Evolutionary conservation across 192 early-diverging fungal species (phyloP), one percentile per base, ranked within the genome.

Genomic region (Coemansia sp.): DNA sequence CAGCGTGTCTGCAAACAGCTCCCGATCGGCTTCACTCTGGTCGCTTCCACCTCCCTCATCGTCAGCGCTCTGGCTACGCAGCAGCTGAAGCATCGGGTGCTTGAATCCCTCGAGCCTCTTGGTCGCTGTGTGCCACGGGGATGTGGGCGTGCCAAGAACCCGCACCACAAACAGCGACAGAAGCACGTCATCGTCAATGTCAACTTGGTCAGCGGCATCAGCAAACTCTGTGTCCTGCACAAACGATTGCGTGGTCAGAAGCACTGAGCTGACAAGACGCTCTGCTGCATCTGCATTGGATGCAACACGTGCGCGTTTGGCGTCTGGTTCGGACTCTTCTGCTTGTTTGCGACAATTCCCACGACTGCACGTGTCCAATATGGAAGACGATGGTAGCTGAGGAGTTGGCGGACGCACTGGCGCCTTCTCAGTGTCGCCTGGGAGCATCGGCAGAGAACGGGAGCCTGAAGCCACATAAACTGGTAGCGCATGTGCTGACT

Each of bases 91-190:
- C 75, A 77, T 76, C 17, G 80, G 74, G 41, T 75, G 72, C 57
- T 39, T 51, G 43, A 83, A 75, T n/a, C 5, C 16, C 39, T 66
- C 69, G 11, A 77, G 67, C 14, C 72, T 68, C 40, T 17, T 43
- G 48, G 70, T 64, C 2, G 60, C 61, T 10, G 22, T 40, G 19
- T 74, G 72, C 75, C 80, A 83, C 40, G 68, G 62, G 16, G 58
- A 71, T 6, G 37, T 16, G 32, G 49, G 25, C 10, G 40, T 25
- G 11, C 49, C 40, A 19, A 58, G 68, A 5, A 39, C 56, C 11
- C 75, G 69, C 22, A 75, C n/a, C 14, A 83, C 25, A 39, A 83
- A 83, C 53, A 83, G 54, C 13, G 66, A 37, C 1, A 77, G 54
- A 42, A 68, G 41, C 16, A 70, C 61, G 41, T 77, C 75, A 7